A percentile compares a stretch with the other conserved stretches of the same genome.
Evolutionary conservation across 2,329 filamentous ascomycete species (phyloP).

Genomic region (Escovopsis sp.): DNA sequence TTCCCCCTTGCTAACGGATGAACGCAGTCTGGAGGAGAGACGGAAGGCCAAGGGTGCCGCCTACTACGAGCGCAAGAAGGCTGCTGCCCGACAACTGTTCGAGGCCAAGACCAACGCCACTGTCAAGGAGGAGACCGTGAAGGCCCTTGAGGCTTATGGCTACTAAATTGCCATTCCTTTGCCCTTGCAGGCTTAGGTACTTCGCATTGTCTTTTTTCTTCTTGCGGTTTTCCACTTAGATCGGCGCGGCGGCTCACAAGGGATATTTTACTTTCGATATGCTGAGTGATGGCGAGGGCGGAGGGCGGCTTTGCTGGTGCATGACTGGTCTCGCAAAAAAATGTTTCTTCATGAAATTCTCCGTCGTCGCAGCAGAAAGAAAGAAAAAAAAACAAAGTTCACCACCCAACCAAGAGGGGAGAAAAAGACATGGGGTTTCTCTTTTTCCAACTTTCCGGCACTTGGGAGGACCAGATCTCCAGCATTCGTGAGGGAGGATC

Average conservation of each 20-base stretch:
- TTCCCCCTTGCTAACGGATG: constrained; percentile 7
- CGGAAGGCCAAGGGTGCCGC: constrained; percentile 98
- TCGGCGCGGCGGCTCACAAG: constrained; percentile 37
- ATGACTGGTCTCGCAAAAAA: constrained; percentile 15
- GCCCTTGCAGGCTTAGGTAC: constrained; percentile 16
- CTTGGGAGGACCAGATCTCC: no score
- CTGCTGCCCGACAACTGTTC: constrained; percentile 73
- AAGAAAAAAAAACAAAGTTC: constrained; percentile 13
- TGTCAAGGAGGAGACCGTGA: constrained; percentile 73
- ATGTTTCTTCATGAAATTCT: constrained; percentile 20
- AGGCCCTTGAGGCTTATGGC: constrained; percentile 78
- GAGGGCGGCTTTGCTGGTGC: constrained; percentile 16
- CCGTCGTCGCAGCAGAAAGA: constrained; percentile 17
- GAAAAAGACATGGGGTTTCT: no score
- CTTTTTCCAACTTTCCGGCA: no score
- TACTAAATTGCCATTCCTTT: constrained; percentile 49
- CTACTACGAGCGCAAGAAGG: constrained; percentile 99
- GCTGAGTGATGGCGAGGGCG: constrained; percentile 30
- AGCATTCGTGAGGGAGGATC: no score
- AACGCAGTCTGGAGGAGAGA: constrained; percentile 82
- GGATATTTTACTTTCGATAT: constrained; percentile 33
- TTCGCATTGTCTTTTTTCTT: constrained; percentile 30
- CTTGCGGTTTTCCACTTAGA: constrained; percentile 34
- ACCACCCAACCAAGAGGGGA: no score
- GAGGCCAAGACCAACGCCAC: constrained; percentile 87